Evolutionary conservation across 306 rosid genomes (phyloP), one percentile per base, ranked within the genome.

Genomic region (Acacia melanoxylon): DNA sequence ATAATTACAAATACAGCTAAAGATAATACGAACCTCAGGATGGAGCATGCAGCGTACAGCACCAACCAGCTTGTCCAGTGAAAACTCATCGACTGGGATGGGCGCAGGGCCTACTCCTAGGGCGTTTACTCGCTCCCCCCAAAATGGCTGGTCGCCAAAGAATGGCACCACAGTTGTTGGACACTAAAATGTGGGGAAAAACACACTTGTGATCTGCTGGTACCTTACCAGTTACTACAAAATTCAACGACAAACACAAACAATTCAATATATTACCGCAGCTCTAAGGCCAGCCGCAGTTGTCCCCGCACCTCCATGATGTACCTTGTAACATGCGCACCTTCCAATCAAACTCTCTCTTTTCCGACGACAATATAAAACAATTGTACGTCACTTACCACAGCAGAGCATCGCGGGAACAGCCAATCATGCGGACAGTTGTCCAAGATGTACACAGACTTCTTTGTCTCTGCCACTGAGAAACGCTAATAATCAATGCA

Each of bases 391-490:
- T 58, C 78, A 81, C 25, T 75, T 95, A 93, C 98, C 99, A 95
- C 97, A 24, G 92, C 97, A 61, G 81, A 78, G 89, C 99, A 95
- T 83, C 83, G 87, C 14, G 89, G 93, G 83, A 95, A 95, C 70
- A 95, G 88, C 99, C 99, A 95, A 89, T 95, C 99, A 84, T 95
- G 95, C 19, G 99, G 99, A 84, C 98, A 93, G 81, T 93, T 89
- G 89, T 93, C 98, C 88, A 95, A 75, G 51, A 92, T 85, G 88
- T 90, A 91, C 84, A 93, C 90, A 56, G 85, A 89, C 58, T 86
- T 86, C 67, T 83, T 89, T 59, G 75, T 83, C 84, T 88, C 91
- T 81, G 89, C 90, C 89, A 75, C 99, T 95, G 91, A 81, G 66
- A 83, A 83, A 70, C 80, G 61, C 85, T 81, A 85, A 85, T 85